Base-by-base conservation (phyloP, 176 grass and related monocot genomes). In the Areca catechu region DNA sequence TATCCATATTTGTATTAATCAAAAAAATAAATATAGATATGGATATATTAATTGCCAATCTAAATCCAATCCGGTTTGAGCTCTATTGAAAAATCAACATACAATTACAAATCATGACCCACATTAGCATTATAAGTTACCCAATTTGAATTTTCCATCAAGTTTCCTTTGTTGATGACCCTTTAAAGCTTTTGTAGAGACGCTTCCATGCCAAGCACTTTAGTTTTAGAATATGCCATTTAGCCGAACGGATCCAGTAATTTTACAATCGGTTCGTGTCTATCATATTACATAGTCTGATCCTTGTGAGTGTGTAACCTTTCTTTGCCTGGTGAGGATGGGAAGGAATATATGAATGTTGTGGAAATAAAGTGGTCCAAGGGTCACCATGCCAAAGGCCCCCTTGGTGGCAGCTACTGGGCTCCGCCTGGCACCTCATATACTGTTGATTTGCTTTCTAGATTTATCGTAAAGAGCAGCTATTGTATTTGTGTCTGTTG, bases 321-420 rank as follows among this genome's bases (percentile, higher is more conserved):
- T 17, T 88, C 80, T 47, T 67, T 88, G 69, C 86, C 86, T 19
- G 80, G 92, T 5, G 83, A 84, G 77, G 72, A 87, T 30, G 86
- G 80, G 43, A 87, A 84, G 50, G 83, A 55, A 16, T 74, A 74
- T 49, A 90, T 96, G 92, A 77, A 87, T 23, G 92, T 87, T 63
- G 57, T 77, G 20, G 86, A 97, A 68, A 97, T 97, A 54, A 97
- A 97, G 86, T 88, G 77, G 80, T 82, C 2, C 82, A 83, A 86
- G 92, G 20, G 82, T 96, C 80, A 90, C 86, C 15, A 87, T 90
- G 86, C 86, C 83, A 69, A 88, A 84, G 76, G 83, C 83, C 5
- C 4, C 24, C 24, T 4, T 4, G 24, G 4, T 27, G 24, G 24
- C 24, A 4, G 2, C 4, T 0, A 0, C 24, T 0, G 4, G 24